Percentiles rank a stretch among this genome's conserved stretches.
These are phyloP conservation scores for Ormosia emarginata DNA, from an alignment of 306 rosid genomes.

Conservation along the genomic window DNA sequence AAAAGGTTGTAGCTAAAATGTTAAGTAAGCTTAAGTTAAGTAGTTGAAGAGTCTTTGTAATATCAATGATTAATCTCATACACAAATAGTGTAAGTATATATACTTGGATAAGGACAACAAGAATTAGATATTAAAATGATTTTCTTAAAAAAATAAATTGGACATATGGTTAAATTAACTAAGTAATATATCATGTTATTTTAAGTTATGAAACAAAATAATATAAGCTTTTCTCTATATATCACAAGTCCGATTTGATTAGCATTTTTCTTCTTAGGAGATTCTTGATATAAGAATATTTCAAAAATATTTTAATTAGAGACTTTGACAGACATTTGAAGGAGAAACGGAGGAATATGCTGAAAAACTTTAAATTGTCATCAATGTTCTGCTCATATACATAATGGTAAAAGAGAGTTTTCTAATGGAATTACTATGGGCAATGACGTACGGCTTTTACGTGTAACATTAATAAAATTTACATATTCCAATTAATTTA, in stretches of 20 bases:
- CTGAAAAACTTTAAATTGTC: not conserved
- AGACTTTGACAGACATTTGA: not conserved
- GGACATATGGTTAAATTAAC: too few relatives aligned
- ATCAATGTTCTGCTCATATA: not conserved
- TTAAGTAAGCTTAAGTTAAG: too few relatives aligned
- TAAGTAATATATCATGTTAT: not conserved
- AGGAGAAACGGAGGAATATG: not conserved
- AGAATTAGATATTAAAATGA: too few relatives aligned
- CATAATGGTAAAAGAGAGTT: not conserved
- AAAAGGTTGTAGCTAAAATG: too few relatives aligned
- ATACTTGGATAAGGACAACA: too few relatives aligned
- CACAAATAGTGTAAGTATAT: too few relatives aligned
- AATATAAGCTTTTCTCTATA: not conserved
- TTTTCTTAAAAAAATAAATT: too few relatives aligned
- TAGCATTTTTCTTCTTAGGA: not conserved
- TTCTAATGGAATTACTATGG: not conserved
- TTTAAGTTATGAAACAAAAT: not conserved
- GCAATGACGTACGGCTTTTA: not conserved
- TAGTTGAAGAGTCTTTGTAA: too few relatives aligned
- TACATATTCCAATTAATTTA: not conserved
- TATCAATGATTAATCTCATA: too few relatives aligned
- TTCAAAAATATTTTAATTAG: not conserved
- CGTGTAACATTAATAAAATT: not conserved
- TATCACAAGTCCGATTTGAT: not conserved
- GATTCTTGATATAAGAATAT: not conserved